A percentile compares a stretch with the other conserved stretches of the same genome.
phyloP scores from a whole-genome alignment of 129 eudicot genomes.

The Tagetes patula region DNA sequence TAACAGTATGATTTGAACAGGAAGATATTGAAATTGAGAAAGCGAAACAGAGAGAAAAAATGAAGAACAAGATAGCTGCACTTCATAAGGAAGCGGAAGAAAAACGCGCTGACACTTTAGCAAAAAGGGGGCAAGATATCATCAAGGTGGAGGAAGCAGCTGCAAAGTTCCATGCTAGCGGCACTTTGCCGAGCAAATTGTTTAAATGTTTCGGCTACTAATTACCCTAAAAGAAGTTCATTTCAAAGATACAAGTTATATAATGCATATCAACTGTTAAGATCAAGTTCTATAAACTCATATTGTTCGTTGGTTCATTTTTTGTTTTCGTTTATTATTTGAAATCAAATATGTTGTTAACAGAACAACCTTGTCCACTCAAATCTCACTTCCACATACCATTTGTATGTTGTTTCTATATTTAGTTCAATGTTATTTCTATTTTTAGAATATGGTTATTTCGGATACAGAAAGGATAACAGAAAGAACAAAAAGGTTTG shows the following conservation, averaged over 20 bases:
- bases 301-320: background rate
- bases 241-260: background rate
- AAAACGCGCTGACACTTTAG: slow-evolving; percentile 52
- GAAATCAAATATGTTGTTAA: background rate
- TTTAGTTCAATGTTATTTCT: slow-evolving; percentile 13
- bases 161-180: slow-evolving; percentile 59
- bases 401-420: background rate
- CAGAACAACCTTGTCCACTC: slow-evolving; percentile 9
- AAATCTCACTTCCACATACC: background rate
- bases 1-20: slow-evolving; percentile 34
- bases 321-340: slow-evolving; percentile 6
- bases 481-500: slow-evolving; percentile 16
- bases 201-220: slow-evolving; percentile 48
- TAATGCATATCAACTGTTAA: slow-evolving; percentile 3
- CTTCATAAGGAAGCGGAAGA: slow-evolving; percentile 65
- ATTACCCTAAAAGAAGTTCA: background rate
- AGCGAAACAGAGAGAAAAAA: slow-evolving; percentile 47
- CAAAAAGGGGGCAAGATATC: slow-evolving; percentile 48
- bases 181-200: slow-evolving; percentile 46
- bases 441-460: slow-evolving; percentile 18
- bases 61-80: slow-evolving; percentile 52
- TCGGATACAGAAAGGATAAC: slow-evolving; percentile 13
- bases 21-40: slow-evolving; percentile 58
- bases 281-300: background rate
- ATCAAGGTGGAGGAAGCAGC: slow-evolving; percentile 57